These are phyloP conservation scores for Triticum timopheevii DNA, from an alignment of 176 grass and related monocot species.

Conservation along the genomic window DNA sequence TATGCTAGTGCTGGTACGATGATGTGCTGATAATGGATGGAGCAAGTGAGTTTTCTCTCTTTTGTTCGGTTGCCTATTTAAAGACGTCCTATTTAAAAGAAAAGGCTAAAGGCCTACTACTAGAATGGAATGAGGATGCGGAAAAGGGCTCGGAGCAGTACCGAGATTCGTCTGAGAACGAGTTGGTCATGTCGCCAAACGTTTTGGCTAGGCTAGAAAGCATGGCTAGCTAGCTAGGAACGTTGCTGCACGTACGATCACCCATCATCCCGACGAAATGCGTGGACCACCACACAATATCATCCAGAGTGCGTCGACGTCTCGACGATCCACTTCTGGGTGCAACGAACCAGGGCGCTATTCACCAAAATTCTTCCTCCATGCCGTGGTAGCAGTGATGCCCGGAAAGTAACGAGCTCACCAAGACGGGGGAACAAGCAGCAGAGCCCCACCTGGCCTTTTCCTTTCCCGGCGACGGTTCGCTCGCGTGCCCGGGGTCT, in stretches of 20 bases:
- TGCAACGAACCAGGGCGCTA: too few species aligned
- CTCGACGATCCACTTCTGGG: too few species aligned
- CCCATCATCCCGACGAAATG: background rate
- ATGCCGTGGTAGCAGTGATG: too few species aligned
- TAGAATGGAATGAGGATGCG: background rate
- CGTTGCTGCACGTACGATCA: background rate
- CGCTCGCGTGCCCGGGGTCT: background rate
- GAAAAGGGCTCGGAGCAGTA: background rate
- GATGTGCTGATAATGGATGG: slow-evolving; percentile 36
- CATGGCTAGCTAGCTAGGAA: background rate
- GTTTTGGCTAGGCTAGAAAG: background rate
- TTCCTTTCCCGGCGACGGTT: background rate
- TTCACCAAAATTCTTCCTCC: too few species aligned
- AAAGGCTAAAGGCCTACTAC: background rate
- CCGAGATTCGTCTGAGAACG: background rate
- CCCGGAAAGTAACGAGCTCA: too few species aligned
- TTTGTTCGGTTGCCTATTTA: background rate
- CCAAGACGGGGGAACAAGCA: background rate
- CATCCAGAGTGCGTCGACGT: background rate
- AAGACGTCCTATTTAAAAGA: background rate
- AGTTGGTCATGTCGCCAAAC: slow-evolving; percentile 18
- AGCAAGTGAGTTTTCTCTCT: background rate
- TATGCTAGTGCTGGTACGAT: background rate
- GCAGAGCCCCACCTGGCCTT: background rate
- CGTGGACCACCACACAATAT: background rate